Base-by-base conservation (phyloP, 2,329 filamentous ascomycete genomes). In the Penicillium frequentans region DNA sequence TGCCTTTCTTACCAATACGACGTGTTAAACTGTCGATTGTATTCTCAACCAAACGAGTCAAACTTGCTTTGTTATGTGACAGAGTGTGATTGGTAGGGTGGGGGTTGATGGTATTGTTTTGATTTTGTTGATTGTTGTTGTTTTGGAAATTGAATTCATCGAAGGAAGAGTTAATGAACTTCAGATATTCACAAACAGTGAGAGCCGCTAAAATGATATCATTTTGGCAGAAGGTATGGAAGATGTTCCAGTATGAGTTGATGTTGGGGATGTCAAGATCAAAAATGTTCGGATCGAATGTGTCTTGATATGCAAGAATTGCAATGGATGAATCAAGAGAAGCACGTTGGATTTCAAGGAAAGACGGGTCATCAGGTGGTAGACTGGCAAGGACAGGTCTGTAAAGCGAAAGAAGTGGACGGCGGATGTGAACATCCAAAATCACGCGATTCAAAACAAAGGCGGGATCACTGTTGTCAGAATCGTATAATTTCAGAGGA, bases 151-250 rank as follows among this genome's bases (percentile, higher is more conserved):
- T 16, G 16, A 14, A 16, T 5, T 33, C 21, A 6, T 39, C 49
- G 9, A 53, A 21, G 16, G 55, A 44, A 4, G 53, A 49, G 45
- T 29, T 48, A 2, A 49, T 52, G n/a, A 44, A 16, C 19, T 62
- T 70, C 52, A 73, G 67, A 33, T 69, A 63, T 33, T 67, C 65
- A 52, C 71, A 74, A 14, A 72, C 52, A 21, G 61, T 64, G 6
- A 74, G 58, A 6, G 70, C 71, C 2, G 70, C 68, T 61, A 64
- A 69, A 2, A 72, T 49, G 8, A 72, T 57, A 37, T 74, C 71
- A 7, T 60, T 64, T 14, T 69, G 69, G 54, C 67, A 73, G 31
- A 68, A 57, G 1, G 54, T 50, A 27, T 68, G 65, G 58, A 72
- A 74, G 11, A 70, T 61, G 33, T 70, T 64, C 63, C 64, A 69